Evolutionary conservation across 1,284 basidiomycete genomes (phyloP).

Genomic region (Singerocomus rubriflavus): DNA sequence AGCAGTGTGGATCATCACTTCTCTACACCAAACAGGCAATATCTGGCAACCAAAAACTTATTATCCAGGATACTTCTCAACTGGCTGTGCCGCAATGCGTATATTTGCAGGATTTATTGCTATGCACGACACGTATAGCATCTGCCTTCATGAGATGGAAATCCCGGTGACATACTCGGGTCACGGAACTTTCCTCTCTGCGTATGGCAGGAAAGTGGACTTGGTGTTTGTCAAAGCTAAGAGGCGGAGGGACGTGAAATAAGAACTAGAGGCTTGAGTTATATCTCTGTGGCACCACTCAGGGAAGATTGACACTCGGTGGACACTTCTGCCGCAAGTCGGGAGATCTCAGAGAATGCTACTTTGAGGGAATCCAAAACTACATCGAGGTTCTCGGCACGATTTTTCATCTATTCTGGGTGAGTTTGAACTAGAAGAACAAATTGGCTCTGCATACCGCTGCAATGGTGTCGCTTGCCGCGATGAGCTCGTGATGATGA

Average conservation of each 20-base stretch:
- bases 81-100: conserved; percentile 1
- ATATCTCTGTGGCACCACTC: conserved; percentile 3
- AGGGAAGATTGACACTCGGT: conserved; percentile 34
- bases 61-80: conserved; percentile 18
- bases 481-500: conserved; percentile 91
- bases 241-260: neutral
- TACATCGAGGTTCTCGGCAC: conserved; percentile 77
- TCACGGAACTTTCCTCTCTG: neutral
- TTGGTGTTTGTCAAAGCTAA: neutral
- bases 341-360: conserved; percentile 82
- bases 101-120: conserved; percentile 7
- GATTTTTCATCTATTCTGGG: conserved; percentile 68
- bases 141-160: neutral
- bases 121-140: conserved; percentile 7
- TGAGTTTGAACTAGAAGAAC: neutral
- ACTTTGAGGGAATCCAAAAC: conserved; percentile 77
- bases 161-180: conserved; percentile 4
- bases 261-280: neutral
- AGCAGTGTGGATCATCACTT: conserved; percentile 34
- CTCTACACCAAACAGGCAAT: conserved; percentile 38
- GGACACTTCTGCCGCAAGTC: conserved; percentile 68
- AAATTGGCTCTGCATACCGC: conserved; percentile 51
- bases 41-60: conserved; percentile 43
- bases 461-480: conserved; percentile 87
- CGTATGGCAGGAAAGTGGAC: neutral